Evolutionary conservation across 768 basidiomycete genomes (phyloP), one percentile per base, ranked within the genome.

Genomic region (Asterophora parasitica): DNA sequence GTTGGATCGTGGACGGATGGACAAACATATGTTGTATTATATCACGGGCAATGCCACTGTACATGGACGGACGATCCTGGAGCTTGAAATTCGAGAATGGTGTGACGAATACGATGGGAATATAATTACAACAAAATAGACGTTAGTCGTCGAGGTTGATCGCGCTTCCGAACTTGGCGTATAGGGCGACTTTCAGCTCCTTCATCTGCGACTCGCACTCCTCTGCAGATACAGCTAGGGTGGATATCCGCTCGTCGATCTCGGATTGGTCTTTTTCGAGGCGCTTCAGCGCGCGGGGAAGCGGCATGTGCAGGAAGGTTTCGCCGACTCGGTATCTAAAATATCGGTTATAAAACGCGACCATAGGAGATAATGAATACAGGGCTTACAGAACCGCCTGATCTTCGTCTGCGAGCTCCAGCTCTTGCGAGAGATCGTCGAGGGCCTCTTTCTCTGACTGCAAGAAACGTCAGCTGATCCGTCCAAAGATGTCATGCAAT

Each of bases 361-460:
- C 32, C 34, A 32, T 33, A 33, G 17, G 27, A 26, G 12, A 23
- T 7, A 50, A 28, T 35, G 19, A 1, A 20, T 19, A 26, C 11
- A 31, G 9, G 9, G 64, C 86, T 48, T 56, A 92, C 88, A 92
- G 60, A 4, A 96, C 82, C 0, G 73, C 72, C 47, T 88, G 78
- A 49, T 89, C 85, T 57, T 94, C 92, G 52, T 95, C 92, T 1
- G 84, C 82, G 8, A 97, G 79, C 61, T 95, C 92, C 17, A 97
- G 77, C 59, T 96, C 94, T 37, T 78, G 87, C 1, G 81, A 69
- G 26, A 96, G 77, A 63, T 97, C 94, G 50, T 95, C 92, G 11
- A 95, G 78, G 2, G 92, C 87, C 58, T 96, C 94, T 68, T 94
- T 94, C 69, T 95, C 92, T 77, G 88, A 83, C 92, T 97, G n/a